Conservation (phyloP, 371 early-diverging fungal species). For the Apophysomyces variabilis region DNA sequence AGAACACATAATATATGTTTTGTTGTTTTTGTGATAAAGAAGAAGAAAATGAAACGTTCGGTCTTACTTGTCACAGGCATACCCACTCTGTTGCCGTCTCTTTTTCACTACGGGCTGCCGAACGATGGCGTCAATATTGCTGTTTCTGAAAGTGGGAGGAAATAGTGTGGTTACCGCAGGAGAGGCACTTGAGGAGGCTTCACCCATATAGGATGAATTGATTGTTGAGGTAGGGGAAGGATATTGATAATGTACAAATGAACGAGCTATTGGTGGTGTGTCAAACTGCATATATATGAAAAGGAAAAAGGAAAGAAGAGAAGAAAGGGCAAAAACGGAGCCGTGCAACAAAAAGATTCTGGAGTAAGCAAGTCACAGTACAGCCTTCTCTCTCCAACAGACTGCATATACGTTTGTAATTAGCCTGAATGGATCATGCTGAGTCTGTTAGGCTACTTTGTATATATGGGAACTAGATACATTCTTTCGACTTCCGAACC, state of each 20-base stretch:
- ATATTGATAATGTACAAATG: conserved; percentile 7
- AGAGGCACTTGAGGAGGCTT: background rate
- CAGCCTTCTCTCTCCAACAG: no score
- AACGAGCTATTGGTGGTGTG: background rate
- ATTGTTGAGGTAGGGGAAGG: background rate
- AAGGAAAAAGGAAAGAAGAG: background rate
- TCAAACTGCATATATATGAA: conserved; percentile 1
- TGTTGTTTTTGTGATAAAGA: background rate
- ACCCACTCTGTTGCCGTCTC: conserved; percentile 38
- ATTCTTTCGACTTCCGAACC: no score
- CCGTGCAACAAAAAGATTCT: background rate
- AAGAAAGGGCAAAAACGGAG: background rate
- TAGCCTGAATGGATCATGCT: no score
- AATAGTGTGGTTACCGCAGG: background rate
- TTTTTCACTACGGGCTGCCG: conserved; percentile 16
- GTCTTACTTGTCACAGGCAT: conserved; percentile 44
- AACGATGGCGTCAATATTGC: background rate
- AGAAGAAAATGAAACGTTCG: background rate
- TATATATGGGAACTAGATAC: no score
- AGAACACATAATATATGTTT: background rate
- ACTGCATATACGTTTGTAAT: no score
- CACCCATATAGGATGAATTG: background rate
- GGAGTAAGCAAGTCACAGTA: no score
- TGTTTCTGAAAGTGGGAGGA: background rate
- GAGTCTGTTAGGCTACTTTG: no score